Percentiles rank a stretch among this genome's conserved stretches.
phyloP scores from a whole-genome alignment of 2,329 filamentous ascomycete genomes.

The Penicillium sp. region DNA sequence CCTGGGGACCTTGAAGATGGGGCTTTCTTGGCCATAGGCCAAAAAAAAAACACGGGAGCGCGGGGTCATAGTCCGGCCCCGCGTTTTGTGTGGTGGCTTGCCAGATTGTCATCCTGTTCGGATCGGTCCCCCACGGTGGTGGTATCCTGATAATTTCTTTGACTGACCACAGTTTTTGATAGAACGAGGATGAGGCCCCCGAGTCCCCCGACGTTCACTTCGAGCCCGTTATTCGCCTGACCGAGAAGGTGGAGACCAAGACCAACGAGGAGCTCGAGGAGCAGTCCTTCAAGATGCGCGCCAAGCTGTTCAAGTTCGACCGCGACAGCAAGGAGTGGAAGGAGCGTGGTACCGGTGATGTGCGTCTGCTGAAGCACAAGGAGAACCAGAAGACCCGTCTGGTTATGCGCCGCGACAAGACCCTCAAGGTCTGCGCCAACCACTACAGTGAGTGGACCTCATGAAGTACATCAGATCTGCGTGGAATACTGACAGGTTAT shows the following conservation, averaged over 20 bases:
- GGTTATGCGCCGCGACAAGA: constrained; percentile 99
- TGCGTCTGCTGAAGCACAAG: constrained; percentile 96
- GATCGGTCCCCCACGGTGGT: neutral
- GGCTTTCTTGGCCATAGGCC: neutral
- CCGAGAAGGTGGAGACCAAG: constrained; percentile 94
- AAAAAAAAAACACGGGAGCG: neutral
- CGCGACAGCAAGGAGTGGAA: constrained; percentile 94
- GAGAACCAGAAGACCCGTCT: constrained; percentile 96
- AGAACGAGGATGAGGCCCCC: constrained; percentile 65
- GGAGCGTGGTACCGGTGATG: constrained; percentile 96
- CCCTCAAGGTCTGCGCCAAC: constrained; percentile 99
- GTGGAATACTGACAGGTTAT: constrained; percentile 4
- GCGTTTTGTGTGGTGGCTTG: constrained; percentile 14
- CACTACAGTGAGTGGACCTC: constrained; percentile 78
- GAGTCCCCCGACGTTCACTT: constrained; percentile 95
- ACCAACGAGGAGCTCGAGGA: constrained; percentile 98
- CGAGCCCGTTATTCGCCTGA: constrained; percentile 92
- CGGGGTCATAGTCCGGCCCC: constrained; percentile 3
- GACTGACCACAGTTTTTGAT: neutral
- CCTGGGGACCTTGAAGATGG: neutral
- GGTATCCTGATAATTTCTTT: neutral
- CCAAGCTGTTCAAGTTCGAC: constrained; percentile 99
- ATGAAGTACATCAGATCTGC: neutral
- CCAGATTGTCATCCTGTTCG: neutral
- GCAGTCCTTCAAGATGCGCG: constrained; percentile 98